phyloP scores from a whole-genome alignment of 2,329 filamentous ascomycete genomes.

The Aspergillus udagawae region DNA sequence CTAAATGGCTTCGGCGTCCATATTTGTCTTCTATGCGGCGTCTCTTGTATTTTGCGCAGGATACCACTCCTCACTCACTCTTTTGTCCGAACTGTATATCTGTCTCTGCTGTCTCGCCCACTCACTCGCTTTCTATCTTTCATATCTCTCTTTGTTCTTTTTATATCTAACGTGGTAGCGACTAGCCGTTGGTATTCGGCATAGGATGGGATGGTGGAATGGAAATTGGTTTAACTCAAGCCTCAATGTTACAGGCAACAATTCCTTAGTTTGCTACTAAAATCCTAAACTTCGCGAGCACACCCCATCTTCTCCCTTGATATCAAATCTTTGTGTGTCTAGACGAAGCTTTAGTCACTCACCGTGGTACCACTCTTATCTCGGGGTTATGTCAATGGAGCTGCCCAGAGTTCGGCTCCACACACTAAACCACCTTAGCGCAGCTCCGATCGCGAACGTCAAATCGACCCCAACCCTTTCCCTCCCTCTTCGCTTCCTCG shows the following conservation, averaged over 20 bases:
- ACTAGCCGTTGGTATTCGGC: constrained; percentile 1
- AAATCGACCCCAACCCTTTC: constrained; percentile 14
- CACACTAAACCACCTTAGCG: constrained; percentile 5
- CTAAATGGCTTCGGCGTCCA: constrained; percentile 23
- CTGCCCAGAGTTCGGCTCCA: constrained; percentile 14
- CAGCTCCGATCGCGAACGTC: constrained; percentile 20
- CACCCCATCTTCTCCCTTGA: not conserved
- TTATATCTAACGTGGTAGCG: constrained; percentile 3
- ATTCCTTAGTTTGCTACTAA: not conserved
- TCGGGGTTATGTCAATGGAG: constrained; percentile 3
- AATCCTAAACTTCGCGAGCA: not conserved
- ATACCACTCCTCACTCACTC: constrained; percentile 25
- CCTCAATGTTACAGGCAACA: not conserved
- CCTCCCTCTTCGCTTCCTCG: constrained; percentile 12
- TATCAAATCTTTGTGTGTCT: not conserved
- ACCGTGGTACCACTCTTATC: not conserved
- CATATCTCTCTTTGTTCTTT: constrained; percentile 10
- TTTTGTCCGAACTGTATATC: constrained; percentile 5
- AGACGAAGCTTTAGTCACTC: not conserved
- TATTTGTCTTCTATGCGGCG: constrained; percentile 9
- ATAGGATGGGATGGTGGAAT: not conserved
- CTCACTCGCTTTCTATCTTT: constrained; percentile 18
- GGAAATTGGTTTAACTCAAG: not conserved
- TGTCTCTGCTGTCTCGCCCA: constrained; percentile 8
- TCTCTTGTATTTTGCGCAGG: constrained; percentile 20